phyloP scores from a whole-genome alignment of 306 rosid genomes.

The Cicer chorassanicum region DNA sequence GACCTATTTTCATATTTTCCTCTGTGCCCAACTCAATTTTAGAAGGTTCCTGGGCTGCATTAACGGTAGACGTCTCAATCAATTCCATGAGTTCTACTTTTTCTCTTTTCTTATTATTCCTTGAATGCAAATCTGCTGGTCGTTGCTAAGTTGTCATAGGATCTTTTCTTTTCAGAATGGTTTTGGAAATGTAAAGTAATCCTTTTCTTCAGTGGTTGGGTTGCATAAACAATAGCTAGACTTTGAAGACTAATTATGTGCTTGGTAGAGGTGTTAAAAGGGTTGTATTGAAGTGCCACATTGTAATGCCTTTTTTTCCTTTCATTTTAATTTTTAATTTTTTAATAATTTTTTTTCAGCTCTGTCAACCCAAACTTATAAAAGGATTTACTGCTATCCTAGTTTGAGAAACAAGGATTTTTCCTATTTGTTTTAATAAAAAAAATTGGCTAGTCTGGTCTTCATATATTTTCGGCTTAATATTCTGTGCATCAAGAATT shows the following conservation, averaged over 20 bases:
- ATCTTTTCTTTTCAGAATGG: slow-evolving; percentile 1
- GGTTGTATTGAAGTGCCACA: no score
- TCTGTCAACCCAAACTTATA: no score
- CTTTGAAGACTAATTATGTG: slow-evolving; percentile 1
- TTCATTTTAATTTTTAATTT: no score
- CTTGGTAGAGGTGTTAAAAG: slow-evolving; percentile 1
- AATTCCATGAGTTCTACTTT: neutral
- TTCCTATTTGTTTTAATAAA: no score
- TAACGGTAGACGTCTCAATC: neutral
- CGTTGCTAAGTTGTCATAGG: neutral
- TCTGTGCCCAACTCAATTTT: neutral
- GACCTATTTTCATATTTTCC: neutral
- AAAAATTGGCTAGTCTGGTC: no score
- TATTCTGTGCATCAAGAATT: no score
- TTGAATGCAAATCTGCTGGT: neutral
- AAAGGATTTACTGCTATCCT: no score
- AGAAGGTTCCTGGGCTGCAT: neutral
- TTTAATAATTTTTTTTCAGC: no score
- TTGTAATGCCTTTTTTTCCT: no score
- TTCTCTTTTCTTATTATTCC: neutral
- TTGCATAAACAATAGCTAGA: neutral
- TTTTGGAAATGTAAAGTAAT: neutral
- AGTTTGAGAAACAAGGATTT: no score
- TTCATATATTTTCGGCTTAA: no score
- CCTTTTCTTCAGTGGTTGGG: neutral